Conservation (phyloP, 306 rosid species). For the Castanospermum australe region DNA sequence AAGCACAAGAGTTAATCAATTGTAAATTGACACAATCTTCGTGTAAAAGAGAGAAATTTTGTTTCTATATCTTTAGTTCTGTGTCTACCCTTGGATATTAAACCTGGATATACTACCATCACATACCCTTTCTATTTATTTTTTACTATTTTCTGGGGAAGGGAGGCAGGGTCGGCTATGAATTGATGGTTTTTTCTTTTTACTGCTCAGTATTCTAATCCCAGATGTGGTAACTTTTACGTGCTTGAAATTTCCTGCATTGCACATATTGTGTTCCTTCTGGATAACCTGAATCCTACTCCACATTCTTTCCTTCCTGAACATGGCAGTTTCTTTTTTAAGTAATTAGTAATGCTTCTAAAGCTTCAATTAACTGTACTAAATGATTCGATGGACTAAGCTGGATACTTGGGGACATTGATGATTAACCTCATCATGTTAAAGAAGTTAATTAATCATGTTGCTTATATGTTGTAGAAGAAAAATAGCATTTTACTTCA, state of each 20-base stretch:
- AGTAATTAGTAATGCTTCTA: not conserved
- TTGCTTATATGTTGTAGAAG: not conserved
- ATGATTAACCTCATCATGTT: not conserved
- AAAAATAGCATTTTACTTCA: not conserved
- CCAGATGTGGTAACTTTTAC: not conserved
- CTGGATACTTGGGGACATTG: not conserved
- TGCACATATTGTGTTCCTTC: not conserved
- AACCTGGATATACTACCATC: not conserved
- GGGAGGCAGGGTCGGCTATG: not conserved
- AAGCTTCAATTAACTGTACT: not conserved
- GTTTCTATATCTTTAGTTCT: not conserved
- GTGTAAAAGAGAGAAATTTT: conserved; percentile 15
- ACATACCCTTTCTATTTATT: not conserved
- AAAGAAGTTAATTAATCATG: not conserved
- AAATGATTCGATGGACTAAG: not conserved
- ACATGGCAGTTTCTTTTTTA: not conserved
- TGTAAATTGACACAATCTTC: conserved; percentile 32
- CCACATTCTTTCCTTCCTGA: not conserved
- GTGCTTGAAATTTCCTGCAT: not conserved
- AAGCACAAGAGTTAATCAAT: not conserved
- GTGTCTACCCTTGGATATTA: not conserved
- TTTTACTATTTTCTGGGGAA: not conserved
- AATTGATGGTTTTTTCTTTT: not conserved
- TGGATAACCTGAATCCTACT: not conserved
- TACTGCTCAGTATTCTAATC: not conserved